phyloP scores from a whole-genome alignment of 78 protist species.

The Tieghemostelium lacteum region DNA sequence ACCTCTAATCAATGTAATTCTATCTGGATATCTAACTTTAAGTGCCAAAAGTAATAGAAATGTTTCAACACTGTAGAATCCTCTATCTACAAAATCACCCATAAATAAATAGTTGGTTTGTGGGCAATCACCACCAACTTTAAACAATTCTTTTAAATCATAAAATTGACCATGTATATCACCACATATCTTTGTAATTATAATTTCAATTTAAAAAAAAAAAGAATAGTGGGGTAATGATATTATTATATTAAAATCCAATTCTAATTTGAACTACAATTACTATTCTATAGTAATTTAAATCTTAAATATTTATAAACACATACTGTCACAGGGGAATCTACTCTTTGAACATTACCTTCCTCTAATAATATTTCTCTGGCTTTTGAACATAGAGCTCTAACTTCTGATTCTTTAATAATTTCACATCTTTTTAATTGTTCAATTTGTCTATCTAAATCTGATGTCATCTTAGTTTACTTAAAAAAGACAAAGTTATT shows the following conservation, averaged over 20 bases:
- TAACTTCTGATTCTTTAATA: constrained; percentile 96
- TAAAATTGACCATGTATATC: constrained; percentile 99
- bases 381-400: constrained; percentile 97
- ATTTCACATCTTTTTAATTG: constrained; percentile 93
- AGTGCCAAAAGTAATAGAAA: constrained; percentile 97
- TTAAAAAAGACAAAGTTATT: no score
- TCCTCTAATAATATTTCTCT: constrained; percentile 98
- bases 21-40: constrained; percentile 98
- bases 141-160: constrained; percentile 98
- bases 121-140: constrained; percentile 97
- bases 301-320: background rate
- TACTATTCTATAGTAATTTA: no score
- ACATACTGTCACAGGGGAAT: constrained; percentile 98
- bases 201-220: no score
- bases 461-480: constrained; percentile 50
- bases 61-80: constrained; percentile 98
- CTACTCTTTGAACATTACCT: constrained; percentile 97
- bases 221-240: background rate
- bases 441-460: constrained; percentile 96
- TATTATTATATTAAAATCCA: no score
- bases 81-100: constrained; percentile 99
- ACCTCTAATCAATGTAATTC: constrained; percentile 98
- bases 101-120: constrained; percentile 98
- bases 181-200: constrained; percentile 94
- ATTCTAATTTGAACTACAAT: no score